A percentile compares a stretch with the other conserved stretches of the same genome.
phyloP scores from a whole-genome alignment of 805 yeast genomes.

The Vanderwaltozyma tropicalis region DNA sequence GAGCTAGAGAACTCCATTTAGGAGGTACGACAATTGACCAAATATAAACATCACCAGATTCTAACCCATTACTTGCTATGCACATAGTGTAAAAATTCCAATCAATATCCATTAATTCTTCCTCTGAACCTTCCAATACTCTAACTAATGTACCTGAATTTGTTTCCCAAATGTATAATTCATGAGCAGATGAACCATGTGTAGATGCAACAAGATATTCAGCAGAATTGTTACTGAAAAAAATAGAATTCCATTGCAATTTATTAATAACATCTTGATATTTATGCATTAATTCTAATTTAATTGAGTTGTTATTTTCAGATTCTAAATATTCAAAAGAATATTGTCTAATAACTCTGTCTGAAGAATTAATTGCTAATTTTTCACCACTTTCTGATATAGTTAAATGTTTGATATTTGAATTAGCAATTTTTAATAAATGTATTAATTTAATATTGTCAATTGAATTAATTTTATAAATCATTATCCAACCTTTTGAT shows the following conservation, averaged over 20 bases:
- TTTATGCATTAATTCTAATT: constrained; percentile 61
- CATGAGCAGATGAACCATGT: constrained; percentile 72
- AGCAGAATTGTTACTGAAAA: constrained; percentile 59
- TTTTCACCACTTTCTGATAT: constrained; percentile 50
- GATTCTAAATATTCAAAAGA: constrained; percentile 6
- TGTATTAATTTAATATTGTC: constrained; percentile 29
- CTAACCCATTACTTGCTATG: constrained; percentile 77
- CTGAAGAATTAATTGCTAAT: constrained; percentile 67
- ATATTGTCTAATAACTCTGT: constrained; percentile 58
- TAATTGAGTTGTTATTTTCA: constrained; percentile 11
- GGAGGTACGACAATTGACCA: constrained; percentile 83
- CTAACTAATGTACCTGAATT: constrained; percentile 77
- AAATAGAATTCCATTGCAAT: constrained; percentile 77
- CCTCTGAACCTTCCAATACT: constrained; percentile 83
- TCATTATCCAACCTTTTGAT: constrained; percentile 64
- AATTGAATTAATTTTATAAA: constrained; percentile 26
- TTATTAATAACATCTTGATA: constrained; percentile 86
- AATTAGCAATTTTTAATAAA: constrained; percentile 47
- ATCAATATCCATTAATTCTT: constrained; percentile 70
- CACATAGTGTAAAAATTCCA: constrained; percentile 74
- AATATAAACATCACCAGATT: constrained; percentile 67
- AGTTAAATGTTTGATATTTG: constrained; percentile 61
- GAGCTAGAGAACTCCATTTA: constrained; percentile 94
- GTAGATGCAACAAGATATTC: constrained; percentile 88
- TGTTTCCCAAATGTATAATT: constrained; percentile 88